Conservation (phyloP, 2,329 filamentous ascomycete genomes). For the Setomelanomma holmii region DNA sequence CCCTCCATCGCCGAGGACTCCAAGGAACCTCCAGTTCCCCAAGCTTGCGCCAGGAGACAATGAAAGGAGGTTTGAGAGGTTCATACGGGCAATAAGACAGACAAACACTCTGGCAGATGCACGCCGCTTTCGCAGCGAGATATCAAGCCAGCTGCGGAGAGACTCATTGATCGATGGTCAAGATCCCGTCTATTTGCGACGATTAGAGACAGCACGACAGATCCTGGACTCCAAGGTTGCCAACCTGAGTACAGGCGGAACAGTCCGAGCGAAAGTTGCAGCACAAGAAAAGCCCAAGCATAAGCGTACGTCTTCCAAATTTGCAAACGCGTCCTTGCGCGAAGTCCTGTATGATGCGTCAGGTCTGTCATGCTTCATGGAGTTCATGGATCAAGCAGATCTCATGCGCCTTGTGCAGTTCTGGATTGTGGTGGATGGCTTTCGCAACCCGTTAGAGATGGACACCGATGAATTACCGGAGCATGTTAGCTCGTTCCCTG, state of each 20-base stretch:
- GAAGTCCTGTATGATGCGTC: slow-evolving; percentile 91
- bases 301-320: slow-evolving; percentile 61
- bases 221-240: slow-evolving; percentile 89
- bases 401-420: slow-evolving; percentile 94
- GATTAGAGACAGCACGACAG: slow-evolving; percentile 89
- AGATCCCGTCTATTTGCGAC: slow-evolving; percentile 84
- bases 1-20: slow-evolving; percentile 73
- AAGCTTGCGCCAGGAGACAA: slow-evolving; percentile 82
- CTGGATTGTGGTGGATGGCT: slow-evolving; percentile 96
- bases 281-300: slow-evolving; percentile 49
- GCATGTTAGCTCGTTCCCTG: slow-evolving; percentile 56
- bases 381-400: slow-evolving; percentile 93
- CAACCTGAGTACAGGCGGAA: slow-evolving; percentile 74
- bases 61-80: slow-evolving; percentile 92
- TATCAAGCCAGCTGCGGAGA: slow-evolving; percentile 88
- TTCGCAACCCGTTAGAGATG: slow-evolving; percentile 91
- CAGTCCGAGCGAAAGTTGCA: slow-evolving; percentile 49
- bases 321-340: slow-evolving; percentile 77
- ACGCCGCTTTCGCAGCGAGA: slow-evolving; percentile 87
- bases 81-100: slow-evolving; percentile 86
- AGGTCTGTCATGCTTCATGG: slow-evolving; percentile 98
- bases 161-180: slow-evolving; percentile 80
- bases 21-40: slow-evolving; percentile 74
- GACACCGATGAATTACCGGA: slow-evolving; percentile 71
- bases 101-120: slow-evolving; percentile 93